Evolutionary conservation across 2,329 filamentous ascomycete genomes (phyloP).

Genomic region (Plectosphaerella plurivora): DNA sequence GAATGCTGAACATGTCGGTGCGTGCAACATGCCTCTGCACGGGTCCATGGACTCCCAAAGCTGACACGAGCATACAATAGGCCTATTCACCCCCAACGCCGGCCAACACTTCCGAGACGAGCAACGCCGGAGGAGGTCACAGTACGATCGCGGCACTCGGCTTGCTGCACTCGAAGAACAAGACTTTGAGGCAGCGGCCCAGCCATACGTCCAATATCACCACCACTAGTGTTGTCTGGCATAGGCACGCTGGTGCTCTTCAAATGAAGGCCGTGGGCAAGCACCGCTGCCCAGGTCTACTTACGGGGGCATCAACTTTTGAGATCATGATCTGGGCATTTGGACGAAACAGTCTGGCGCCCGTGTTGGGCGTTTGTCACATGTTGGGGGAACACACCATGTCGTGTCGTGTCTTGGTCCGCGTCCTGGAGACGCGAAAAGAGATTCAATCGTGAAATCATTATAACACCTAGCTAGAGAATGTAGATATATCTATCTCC

Average conservation of each 20-base stretch:
- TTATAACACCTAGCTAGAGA: conserved; percentile 7
- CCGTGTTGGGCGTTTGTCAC: not conserved
- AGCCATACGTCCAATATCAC: conserved; percentile 19
- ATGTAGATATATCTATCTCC: conserved; percentile 3
- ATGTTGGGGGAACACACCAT: not conserved
- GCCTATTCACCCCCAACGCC: conserved; percentile 75
- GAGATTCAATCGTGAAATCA: conserved; percentile 6
- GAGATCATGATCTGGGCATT: not conserved
- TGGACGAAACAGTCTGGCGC: not conserved
- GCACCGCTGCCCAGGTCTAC: too few relatives aligned
- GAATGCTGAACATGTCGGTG: conserved; percentile 79
- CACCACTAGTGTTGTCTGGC: not conserved
- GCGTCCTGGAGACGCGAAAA: too few relatives aligned
- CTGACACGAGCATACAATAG: conserved; percentile 30
- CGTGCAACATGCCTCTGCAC: conserved; percentile 24
- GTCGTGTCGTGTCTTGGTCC: too few relatives aligned
- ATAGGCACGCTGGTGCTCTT: too few relatives aligned
- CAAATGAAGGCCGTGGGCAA: too few relatives aligned
- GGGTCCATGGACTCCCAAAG: not conserved
- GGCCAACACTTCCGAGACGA: conserved; percentile 70
- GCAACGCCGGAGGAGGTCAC: conserved; percentile 70
- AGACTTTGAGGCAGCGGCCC: conserved; percentile 42
- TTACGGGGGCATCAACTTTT: too few relatives aligned
- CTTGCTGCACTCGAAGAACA: conserved; percentile 64
- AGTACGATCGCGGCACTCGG: conserved; percentile 77